These are phyloP conservation scores for Schrenkiella parvula DNA, from an alignment of 345 rosid genomes.

Conservation along the genomic window DNA sequence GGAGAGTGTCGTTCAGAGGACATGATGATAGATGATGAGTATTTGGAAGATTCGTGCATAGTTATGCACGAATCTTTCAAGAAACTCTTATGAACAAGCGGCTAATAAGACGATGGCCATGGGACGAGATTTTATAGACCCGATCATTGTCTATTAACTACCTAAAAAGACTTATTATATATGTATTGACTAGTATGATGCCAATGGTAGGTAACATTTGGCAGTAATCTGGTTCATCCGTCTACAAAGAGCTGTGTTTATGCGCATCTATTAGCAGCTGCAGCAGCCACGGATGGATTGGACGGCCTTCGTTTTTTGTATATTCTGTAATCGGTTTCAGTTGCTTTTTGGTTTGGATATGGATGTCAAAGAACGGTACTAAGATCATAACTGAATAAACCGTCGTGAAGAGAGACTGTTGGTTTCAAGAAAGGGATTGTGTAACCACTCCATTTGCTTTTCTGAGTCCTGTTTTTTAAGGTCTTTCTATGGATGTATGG, in stretches of 20 bases:
- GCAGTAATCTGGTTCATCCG: conserved; percentile 41
- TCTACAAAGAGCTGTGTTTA: conserved; percentile 62
- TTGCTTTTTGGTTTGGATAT: background rate
- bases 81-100: conserved; percentile 27
- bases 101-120: conserved; percentile 15
- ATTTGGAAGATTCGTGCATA: conserved; percentile 30
- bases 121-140: conserved; percentile 41
- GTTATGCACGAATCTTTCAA: conserved; percentile 17
- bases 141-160: conserved; percentile 19
- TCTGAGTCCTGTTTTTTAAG: conserved; percentile 1
- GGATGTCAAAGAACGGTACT: background rate
- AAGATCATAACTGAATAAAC: conserved; percentile 6
- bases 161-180: conserved; percentile 24
- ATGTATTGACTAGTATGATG: conserved; percentile 31
- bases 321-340: conserved; percentile 17
- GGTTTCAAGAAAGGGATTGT: conserved; percentile 9
- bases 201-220: conserved; percentile 22
- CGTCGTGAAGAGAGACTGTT: background rate
- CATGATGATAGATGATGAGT: conserved; percentile 57
- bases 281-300: conserved; percentile 32
- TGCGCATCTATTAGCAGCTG: conserved; percentile 58
- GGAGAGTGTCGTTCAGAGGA: conserved; percentile 56
- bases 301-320: conserved; percentile 4
- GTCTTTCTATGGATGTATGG: conserved; percentile 2
- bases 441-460: background rate